These are phyloP conservation scores for Kwoniella newhampshirensis DNA, from an alignment of 768 basidiomycete species.

Conservation along the genomic window DNA sequence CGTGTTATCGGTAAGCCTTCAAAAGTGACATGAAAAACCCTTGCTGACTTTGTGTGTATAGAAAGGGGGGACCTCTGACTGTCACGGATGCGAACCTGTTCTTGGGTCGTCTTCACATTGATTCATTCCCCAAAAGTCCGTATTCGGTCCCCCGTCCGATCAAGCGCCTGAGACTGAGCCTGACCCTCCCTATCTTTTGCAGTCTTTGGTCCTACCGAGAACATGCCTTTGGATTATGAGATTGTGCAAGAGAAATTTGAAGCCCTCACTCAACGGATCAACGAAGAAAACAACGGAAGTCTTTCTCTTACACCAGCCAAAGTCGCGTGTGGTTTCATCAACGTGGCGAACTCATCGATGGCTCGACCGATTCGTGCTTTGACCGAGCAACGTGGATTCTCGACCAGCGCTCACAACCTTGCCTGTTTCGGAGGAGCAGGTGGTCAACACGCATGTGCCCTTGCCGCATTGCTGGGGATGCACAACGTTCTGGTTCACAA, in stretches of 20 bases:
- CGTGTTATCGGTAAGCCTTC: constrained; percentile 14
- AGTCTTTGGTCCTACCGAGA: constrained; percentile 86
- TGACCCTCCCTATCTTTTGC: too few species aligned
- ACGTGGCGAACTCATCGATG: constrained; percentile 97
- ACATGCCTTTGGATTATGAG: constrained; percentile 74
- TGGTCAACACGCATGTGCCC: constrained; percentile 47
- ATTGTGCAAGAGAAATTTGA: constrained; percentile 69
- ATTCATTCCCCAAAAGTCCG: constrained; percentile 1
- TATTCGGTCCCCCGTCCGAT: too few species aligned
- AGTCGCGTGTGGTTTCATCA: constrained; percentile 89
- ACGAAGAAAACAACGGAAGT: constrained; percentile 9
- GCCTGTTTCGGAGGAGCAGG: constrained; percentile 54
- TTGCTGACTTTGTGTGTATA: constrained; percentile 87
- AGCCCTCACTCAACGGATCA: constrained; percentile 61
- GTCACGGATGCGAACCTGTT: constrained; percentile 46
- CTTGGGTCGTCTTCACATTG: constrained; percentile 32
- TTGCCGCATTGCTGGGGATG: constrained; percentile 33
- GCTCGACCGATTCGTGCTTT: constrained; percentile 58
- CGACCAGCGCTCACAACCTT: constrained; percentile 67
- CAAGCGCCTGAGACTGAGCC: too few species aligned
- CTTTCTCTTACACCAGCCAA: constrained; percentile 55
- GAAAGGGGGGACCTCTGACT: constrained; percentile 76
- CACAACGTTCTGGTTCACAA: constrained; percentile 12
- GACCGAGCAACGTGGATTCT: constrained; percentile 85
- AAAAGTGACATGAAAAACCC: constrained; percentile 58